phyloP scores from a whole-genome alignment of 495 filamentous ascomycete species.

The Pyrenula massariospora region DNA sequence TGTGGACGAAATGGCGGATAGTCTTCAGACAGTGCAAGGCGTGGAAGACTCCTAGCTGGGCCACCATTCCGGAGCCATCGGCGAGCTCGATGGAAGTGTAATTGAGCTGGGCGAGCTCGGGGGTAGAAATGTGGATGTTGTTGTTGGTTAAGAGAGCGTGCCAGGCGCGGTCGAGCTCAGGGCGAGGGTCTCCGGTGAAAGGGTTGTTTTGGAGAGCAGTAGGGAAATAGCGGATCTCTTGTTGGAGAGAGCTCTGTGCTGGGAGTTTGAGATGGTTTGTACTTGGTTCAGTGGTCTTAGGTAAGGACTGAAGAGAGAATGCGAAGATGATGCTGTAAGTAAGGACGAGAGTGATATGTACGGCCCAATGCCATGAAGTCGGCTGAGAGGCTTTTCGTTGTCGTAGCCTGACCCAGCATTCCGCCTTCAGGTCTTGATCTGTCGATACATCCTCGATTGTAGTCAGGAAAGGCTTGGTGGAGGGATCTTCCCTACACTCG shows the following conservation, averaged over 20 bases:
- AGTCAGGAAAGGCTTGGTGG: neutral
- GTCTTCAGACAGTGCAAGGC: conserved; percentile 9
- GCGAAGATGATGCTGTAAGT: neutral
- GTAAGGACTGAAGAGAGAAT: neutral
- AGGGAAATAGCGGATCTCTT: neutral
- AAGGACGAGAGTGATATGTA: neutral
- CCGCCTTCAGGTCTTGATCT: neutral
- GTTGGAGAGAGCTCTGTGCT: neutral
- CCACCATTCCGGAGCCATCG: conserved; percentile 1
- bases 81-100: conserved; percentile 5
- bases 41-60: conserved; percentile 5
- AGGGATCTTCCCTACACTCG: neutral
- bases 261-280: neutral
- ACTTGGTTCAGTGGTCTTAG: neutral
- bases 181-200: neutral
- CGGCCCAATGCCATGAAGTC: neutral
- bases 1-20: conserved; percentile 8
- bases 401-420: neutral
- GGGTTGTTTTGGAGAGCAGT: neutral
- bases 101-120: conserved; percentile 6
- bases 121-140: conserved; percentile 1
- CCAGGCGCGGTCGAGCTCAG: conserved; percentile 2
- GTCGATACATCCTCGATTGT: neutral
- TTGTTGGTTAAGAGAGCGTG: conserved; percentile 7
- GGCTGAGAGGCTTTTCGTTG: neutral